phyloP scores from a whole-genome alignment of 352 stramenopile genomes.

The Peronospora tabacina region DNA sequence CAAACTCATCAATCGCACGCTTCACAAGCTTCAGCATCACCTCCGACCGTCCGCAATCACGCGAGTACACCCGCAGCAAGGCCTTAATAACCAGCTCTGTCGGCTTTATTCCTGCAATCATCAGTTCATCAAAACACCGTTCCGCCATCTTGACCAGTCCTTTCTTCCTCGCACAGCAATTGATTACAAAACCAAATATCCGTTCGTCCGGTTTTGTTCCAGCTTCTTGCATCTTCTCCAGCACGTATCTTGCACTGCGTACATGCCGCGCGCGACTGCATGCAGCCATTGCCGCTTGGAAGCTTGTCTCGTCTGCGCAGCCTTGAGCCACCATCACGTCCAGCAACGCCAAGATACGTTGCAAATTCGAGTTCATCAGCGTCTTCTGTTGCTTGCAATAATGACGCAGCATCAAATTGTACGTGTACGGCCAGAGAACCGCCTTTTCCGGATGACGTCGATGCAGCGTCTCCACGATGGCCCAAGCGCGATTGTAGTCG shows the following conservation, averaged over 20 bases:
- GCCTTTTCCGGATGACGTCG: conserved; percentile 13
- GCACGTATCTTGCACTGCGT: conserved; percentile 27
- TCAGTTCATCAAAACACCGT: conserved; percentile 40
- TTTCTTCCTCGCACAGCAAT: conserved; percentile 44
- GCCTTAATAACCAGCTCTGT: conserved; percentile 44
- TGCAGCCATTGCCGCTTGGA: conserved; percentile 62
- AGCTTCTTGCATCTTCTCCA: conserved; percentile 38
- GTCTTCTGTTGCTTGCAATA: conserved; percentile 35
- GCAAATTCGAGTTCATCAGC: conserved; percentile 27
- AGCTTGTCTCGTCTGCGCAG: conserved; percentile 40
- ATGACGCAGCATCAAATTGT: conserved; percentile 51
- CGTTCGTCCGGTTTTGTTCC: conserved; percentile 28
- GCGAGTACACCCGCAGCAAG: conserved; percentile 54
- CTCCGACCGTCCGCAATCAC: conserved; percentile 28
- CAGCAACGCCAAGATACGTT: conserved; percentile 41
- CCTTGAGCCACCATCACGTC: conserved; percentile 39
- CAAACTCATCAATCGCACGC: conserved; percentile 29
- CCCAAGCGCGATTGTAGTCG: conserved; percentile 27
- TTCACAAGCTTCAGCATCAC: conserved; percentile 28
- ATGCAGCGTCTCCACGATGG: conserved; percentile 25
- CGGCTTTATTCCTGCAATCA: conserved; percentile 30
- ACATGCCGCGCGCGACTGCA: conserved; percentile 47
- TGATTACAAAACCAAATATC: conserved; percentile 57
- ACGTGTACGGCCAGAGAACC: conserved; percentile 38
- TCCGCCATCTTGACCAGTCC: conserved; percentile 31